Percentiles rank a stretch among this genome's conserved stretches.
Conservation (phyloP, 169 alveolate species). For the Cryptosporidium canis region DNA sequence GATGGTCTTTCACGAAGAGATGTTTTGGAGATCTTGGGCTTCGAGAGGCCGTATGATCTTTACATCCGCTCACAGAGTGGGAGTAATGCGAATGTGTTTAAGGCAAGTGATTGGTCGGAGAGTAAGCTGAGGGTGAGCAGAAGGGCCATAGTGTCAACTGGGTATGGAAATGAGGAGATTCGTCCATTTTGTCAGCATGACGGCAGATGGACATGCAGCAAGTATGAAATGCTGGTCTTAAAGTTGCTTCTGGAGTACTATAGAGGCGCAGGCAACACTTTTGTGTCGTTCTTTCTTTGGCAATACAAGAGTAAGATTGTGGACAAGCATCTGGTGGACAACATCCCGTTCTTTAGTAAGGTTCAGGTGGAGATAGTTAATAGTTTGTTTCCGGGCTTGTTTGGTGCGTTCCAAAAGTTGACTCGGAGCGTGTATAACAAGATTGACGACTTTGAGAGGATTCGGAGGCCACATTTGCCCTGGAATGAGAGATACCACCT, state of each 20-base stretch:
- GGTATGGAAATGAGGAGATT: conserved; percentile 26
- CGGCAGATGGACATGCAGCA: conserved; percentile 5
- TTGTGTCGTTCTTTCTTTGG: conserved; percentile 21
- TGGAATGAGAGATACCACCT: background rate
- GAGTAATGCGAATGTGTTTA: background rate
- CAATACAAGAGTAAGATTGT: conserved; percentile 7
- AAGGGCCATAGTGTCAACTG: conserved; percentile 16
- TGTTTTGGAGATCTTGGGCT: background rate
- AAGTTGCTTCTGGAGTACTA: conserved; percentile 6
- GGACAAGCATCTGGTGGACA: conserved; percentile 9
- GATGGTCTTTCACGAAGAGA: background rate
- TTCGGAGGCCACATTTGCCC: background rate
- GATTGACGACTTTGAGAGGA: conserved; percentile 13
- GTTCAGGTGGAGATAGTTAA: conserved; percentile 11
- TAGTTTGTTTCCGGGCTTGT: conserved; percentile 32
- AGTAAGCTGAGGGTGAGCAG: conserved; percentile 6
- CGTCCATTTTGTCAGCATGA: background rate
- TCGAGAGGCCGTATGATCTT: conserved; percentile 43
- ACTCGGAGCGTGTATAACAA: conserved; percentile 1
- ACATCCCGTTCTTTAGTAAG: conserved; percentile 47
- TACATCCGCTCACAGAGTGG: background rate
- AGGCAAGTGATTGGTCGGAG: no score
- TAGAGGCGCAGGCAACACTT: background rate
- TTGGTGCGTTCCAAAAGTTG: conserved; percentile 3
- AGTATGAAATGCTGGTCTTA: conserved; percentile 42